phyloP scores from a whole-genome alignment of 305 asterid species.

The Fraxinus velutina region DNA sequence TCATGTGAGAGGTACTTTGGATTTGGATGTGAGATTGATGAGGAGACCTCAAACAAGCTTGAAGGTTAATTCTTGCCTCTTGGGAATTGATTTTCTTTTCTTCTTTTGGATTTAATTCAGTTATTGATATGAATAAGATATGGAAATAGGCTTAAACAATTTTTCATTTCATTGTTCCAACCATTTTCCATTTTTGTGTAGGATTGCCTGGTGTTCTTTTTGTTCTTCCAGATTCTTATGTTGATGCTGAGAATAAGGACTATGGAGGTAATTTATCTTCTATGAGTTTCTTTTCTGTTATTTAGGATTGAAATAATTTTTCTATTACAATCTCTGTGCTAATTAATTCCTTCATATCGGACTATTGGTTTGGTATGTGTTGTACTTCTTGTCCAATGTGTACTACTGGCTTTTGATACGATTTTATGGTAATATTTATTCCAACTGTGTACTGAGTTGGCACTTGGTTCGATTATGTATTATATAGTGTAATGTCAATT shows the following conservation, averaged over 20 bases:
- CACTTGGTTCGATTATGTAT: neutral
- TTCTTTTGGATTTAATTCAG: neutral
- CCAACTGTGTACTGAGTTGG: neutral
- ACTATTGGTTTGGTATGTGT: neutral
- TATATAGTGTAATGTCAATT: neutral
- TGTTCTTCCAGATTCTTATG: conserved; percentile 95
- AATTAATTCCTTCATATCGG: neutral
- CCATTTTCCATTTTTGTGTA: conserved; percentile 27
- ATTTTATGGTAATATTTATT: neutral
- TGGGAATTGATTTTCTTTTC: neutral
- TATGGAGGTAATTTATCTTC: conserved; percentile 67
- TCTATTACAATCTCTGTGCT: neutral
- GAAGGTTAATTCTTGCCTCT: conserved; percentile 54
- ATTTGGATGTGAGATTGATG: conserved; percentile 92
- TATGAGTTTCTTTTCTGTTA: neutral
- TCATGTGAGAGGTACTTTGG: conserved; percentile 93
- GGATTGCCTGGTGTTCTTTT: conserved; percentile 96
- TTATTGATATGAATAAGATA: neutral
- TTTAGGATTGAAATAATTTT: neutral
- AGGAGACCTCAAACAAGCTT: conserved; percentile 91
- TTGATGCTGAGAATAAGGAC: conserved; percentile 92
- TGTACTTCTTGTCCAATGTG: neutral
- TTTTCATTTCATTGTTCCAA: neutral
- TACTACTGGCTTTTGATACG: neutral
- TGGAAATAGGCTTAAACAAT: neutral